Evolutionary conservation across 2,329 filamentous ascomycete species (phyloP).

Genomic region (Aspergillus ruber): DNA sequence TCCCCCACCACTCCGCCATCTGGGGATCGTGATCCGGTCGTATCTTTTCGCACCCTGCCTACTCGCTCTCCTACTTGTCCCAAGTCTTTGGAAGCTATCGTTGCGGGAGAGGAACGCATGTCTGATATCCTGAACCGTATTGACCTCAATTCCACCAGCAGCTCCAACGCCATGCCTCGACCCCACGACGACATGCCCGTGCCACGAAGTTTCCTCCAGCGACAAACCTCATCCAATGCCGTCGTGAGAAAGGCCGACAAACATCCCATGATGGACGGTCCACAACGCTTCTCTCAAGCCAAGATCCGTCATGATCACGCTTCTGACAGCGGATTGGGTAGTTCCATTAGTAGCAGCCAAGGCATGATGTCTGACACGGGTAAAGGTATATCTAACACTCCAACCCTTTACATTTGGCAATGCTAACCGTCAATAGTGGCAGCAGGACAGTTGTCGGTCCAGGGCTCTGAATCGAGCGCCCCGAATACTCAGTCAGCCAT

Average conservation of each 20-base stretch:
- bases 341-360: constrained; percentile 62
- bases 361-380: constrained; percentile 44
- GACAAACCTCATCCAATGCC: constrained; percentile 46
- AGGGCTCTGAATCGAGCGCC: constrained; percentile 3
- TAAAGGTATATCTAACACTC: constrained; percentile 28
- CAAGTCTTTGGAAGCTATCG: constrained; percentile 57
- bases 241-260: constrained; percentile 26
- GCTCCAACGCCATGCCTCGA: constrained; percentile 36
- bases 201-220: constrained; percentile 54
- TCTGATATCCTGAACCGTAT: constrained; percentile 60
- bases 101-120: constrained; percentile 62
- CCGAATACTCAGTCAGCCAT: constrained; percentile 51
- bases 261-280: constrained; percentile 9
- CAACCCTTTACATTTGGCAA: background rate
- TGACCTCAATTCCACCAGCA: constrained; percentile 52
- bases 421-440: constrained; percentile 16
- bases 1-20: constrained; percentile 36
- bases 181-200: constrained; percentile 55
- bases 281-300: constrained; percentile 41
- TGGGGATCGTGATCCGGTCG: constrained; percentile 35
- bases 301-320: constrained; percentile 56
- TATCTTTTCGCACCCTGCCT: constrained; percentile 46
- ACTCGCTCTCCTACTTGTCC: constrained; percentile 59
- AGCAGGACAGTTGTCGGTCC: constrained; percentile 16
- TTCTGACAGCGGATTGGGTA: constrained; percentile 83